Base-by-base conservation (phyloP, 768 basidiomycete genomes). In the Lentinus tigrinus region DNA sequence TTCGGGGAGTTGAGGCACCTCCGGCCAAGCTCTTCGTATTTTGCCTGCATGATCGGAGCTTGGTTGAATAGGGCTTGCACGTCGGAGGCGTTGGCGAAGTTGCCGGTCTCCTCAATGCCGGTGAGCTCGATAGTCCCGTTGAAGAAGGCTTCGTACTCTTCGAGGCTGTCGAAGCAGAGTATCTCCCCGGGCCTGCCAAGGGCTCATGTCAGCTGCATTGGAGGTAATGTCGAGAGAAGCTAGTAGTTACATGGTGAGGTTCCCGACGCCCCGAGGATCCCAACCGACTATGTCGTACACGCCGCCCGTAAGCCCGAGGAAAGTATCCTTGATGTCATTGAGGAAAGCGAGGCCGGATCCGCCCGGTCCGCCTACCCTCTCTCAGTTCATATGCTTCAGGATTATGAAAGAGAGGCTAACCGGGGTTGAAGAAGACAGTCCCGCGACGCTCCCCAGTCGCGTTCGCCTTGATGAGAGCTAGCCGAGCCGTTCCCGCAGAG, bases 401-500 rank as follows among this genome's bases (percentile, higher is more conserved):
- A 4, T 17, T 43, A 9, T 21, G 17, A 27, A 16, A 11, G 31
- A 31, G 1, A 31, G 31, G 31, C 31, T 31, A 2, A 57, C 56
- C 49, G 26, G 49, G 48, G 40, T 51, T 49, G 23, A 57, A 40
- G 34, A 57, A 44, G 21, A 57, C 42, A 3, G 49, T 57, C 14
- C 50, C 56, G 6, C 21, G 39, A 8, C 49, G 56, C 48, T 31
- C 31, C 2, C 21, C 50, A 2, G 49, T 39, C 3, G 56, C 49
- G 24, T 36, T 38, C 10, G 21, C 39, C 42, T 40, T 51, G 14
- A 38, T 31, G 56, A 46, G 17, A 19, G 48, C 39, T 8, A 52
- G 26, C 6, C 28, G 49, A 14, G 36, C 37, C 10, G 13, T 40
- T 10, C 56, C 56, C 10, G 31, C 2, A 3, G 23, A 13, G 26